Conservation (phyloP, 2,329 filamentous ascomycete genomes). For the Fusarium sp. region DNA sequence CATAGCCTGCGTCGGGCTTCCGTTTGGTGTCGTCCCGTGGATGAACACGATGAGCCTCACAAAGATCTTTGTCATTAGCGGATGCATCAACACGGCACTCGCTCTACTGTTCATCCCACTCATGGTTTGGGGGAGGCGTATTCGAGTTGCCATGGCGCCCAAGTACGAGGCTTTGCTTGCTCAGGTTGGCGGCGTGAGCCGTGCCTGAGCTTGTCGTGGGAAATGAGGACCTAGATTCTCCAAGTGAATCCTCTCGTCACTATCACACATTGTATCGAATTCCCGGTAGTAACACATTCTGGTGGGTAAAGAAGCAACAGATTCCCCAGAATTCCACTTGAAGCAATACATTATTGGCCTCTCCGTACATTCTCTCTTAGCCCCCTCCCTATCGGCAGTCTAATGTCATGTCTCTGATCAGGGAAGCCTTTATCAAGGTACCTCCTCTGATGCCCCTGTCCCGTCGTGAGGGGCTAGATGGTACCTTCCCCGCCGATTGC, state of each 20-base stretch:
- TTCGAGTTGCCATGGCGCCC: conserved; percentile 8
- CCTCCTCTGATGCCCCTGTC: background rate
- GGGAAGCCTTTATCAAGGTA: background rate
- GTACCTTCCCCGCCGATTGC: background rate
- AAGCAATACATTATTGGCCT: background rate
- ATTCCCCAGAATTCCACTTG: background rate
- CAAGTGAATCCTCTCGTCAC: background rate
- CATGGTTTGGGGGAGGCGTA: conserved; percentile 42
- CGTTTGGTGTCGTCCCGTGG: background rate
- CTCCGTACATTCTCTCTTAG: background rate
- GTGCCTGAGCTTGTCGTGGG: background rate
- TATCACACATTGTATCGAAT: background rate
- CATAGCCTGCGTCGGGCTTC: background rate
- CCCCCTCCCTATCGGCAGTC: background rate
- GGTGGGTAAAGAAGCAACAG: background rate
- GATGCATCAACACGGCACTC: conserved; percentile 25
- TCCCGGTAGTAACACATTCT: background rate
- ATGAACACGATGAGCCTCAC: background rate
- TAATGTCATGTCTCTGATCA: background rate
- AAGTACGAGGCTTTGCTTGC: conserved; percentile 15
- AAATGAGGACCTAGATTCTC: background rate
- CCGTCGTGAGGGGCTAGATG: background rate
- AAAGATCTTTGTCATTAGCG: conserved; percentile 3
- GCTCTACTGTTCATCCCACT: conserved; percentile 37
- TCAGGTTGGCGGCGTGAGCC: background rate